phyloP scores from a whole-genome alignment of 306 rosid species.

The Hippophae gyantsensis region DNA sequence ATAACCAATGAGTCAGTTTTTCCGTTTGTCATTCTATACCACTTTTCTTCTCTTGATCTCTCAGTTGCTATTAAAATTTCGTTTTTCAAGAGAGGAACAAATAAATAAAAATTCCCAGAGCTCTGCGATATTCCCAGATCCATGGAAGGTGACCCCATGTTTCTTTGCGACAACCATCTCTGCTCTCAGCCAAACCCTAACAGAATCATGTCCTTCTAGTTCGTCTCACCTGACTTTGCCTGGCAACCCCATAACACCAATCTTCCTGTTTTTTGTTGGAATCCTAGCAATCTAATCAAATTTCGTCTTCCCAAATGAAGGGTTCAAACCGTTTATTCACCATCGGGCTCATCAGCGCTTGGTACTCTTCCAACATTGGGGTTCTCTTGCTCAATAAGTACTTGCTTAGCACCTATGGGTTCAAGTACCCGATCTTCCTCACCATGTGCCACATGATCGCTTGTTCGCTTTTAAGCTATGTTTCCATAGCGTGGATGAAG shows the following conservation, averaged over 20 bases:
- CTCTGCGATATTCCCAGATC: slow-evolving; percentile 55
- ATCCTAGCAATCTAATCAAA: slow-evolving; percentile 36
- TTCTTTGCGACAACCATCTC: slow-evolving; percentile 9
- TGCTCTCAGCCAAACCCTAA: slow-evolving; percentile 10
- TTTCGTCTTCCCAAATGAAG: slow-evolving; percentile 48
- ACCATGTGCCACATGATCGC: slow-evolving; percentile 99
- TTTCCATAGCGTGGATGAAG: slow-evolving; percentile 95
- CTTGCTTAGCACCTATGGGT: slow-evolving; percentile 84
- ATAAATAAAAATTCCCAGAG: neutral
- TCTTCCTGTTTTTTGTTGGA: neutral
- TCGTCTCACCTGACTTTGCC: slow-evolving; percentile 2
- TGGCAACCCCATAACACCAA: neutral
- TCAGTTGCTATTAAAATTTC: neutral
- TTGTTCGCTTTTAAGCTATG: slow-evolving; percentile 78
- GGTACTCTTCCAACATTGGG: slow-evolving; percentile 98
- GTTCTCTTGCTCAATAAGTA: slow-evolving; percentile 85
- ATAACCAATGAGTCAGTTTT: too few species aligned
- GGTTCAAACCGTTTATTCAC: slow-evolving; percentile 68
- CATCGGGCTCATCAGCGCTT: slow-evolving; percentile 59
- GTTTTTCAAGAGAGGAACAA: too few species aligned
- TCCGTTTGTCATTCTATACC: slow-evolving; percentile 5
- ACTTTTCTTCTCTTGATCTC: neutral
- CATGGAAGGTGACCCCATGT: slow-evolving; percentile 35
- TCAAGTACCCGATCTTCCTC: slow-evolving; percentile 96
- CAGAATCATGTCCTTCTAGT: slow-evolving; percentile 32